Conservation (phyloP, 2,329 filamentous ascomycete genomes). For the Aspergillus novoparasiticus region DNA sequence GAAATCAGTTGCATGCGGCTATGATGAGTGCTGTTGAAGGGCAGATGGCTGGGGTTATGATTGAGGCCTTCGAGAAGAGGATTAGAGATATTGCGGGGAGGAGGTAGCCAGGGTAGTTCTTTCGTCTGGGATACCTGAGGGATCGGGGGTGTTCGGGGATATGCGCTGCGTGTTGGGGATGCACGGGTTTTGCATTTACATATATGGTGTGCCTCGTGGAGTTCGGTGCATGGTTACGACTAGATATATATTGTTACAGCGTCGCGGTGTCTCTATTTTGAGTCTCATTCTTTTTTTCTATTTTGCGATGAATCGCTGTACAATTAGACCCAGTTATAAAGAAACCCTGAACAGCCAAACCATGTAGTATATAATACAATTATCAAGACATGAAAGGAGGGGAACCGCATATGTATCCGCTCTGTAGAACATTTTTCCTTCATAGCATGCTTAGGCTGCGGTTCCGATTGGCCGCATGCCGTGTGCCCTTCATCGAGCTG, state of each 20-base stretch:
- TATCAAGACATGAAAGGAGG: slow-evolving; percentile 21
- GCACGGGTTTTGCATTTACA: neutral
- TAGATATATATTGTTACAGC: slow-evolving; percentile 28
- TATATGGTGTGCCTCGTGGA: neutral
- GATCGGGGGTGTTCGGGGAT: neutral
- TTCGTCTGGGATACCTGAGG: neutral
- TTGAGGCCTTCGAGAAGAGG: slow-evolving; percentile 86
- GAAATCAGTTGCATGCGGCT: slow-evolving; percentile 83
- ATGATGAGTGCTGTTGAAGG: slow-evolving; percentile 80
- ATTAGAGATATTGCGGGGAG: slow-evolving; percentile 61
- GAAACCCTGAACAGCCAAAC: slow-evolving; percentile 18
- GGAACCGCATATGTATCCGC: slow-evolving; percentile 5
- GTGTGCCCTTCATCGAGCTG: slow-evolving; percentile 26
- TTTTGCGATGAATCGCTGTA: slow-evolving; percentile 23
- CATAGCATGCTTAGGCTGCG: slow-evolving; percentile 32
- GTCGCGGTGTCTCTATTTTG: slow-evolving; percentile 3
- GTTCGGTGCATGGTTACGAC: slow-evolving; percentile 18
- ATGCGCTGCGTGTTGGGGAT: neutral
- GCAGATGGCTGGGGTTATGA: slow-evolving; percentile 84
- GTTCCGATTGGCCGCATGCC: slow-evolving; percentile 22
- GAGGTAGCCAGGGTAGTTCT: neutral
- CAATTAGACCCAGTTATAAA: slow-evolving; percentile 21
- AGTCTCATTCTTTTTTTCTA: slow-evolving; percentile 11
- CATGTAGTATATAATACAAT: slow-evolving; percentile 32
- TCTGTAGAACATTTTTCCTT: slow-evolving; percentile 10